phyloP scores from a whole-genome alignment of 208 protist species.

The Naegleria lovaniensis region DNA sequence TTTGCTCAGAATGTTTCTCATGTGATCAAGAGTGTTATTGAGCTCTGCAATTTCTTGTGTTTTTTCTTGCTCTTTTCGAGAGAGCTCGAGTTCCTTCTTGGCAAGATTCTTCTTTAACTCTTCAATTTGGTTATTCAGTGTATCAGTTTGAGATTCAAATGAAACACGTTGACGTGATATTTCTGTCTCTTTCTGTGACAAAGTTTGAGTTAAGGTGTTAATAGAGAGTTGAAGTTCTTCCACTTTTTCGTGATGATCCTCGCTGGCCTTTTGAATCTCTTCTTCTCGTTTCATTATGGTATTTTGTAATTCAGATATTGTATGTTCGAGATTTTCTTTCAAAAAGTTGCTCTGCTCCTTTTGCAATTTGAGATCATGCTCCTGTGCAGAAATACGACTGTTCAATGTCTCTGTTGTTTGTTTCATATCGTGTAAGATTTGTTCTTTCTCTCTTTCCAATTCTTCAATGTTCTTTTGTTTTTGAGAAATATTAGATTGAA shows the following conservation, averaged over 20 bases:
- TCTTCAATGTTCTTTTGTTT: background rate
- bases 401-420: background rate
- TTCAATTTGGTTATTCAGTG: background rate
- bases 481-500: background rate
- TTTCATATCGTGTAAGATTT: background rate
- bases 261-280: background rate
- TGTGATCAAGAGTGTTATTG: background rate
- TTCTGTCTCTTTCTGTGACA: background rate
- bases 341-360: background rate
- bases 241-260: background rate
- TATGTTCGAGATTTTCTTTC: background rate
- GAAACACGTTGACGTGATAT: background rate
- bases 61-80: background rate
- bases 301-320: background rate
- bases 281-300: background rate
- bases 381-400: background rate
- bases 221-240: background rate
- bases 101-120: background rate
- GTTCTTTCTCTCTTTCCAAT: background rate
- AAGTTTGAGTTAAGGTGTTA: background rate
- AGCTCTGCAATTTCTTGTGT: background rate
- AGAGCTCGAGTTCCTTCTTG: background rate
- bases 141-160: background rate
- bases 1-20: background rate
- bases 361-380: background rate